Conservation (phyloP, 2,329 filamentous ascomycete genomes). For the Epichloe bromicola region DNA sequence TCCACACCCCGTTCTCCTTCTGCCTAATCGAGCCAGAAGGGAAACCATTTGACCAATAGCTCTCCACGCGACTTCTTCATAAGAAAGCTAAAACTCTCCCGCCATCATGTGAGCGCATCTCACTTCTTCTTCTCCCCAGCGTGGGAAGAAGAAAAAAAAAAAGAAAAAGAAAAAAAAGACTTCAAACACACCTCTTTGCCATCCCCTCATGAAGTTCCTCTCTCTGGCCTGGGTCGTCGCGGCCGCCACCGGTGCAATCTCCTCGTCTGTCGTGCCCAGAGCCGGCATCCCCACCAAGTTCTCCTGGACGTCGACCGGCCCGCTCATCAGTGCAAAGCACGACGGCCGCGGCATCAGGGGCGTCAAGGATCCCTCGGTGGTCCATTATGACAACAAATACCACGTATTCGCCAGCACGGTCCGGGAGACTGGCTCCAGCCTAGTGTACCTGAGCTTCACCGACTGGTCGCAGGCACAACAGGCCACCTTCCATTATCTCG, state of each 20-base stretch:
- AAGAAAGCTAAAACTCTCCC: too few species aligned
- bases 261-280: neutral
- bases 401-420: slow-evolving; percentile 46
- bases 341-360: neutral
- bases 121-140: too few species aligned
- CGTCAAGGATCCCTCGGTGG: slow-evolving; percentile 49
- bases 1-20: too few species aligned
- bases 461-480: slow-evolving; percentile 26
- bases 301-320: slow-evolving; percentile 1
- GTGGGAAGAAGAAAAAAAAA: too few species aligned
- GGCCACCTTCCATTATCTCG: neutral
- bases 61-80: too few species aligned
- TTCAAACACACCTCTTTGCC: too few species aligned
- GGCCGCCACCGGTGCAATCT: neutral
- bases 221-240: neutral
- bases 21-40: too few species aligned
- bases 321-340: neutral
- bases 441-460: slow-evolving; percentile 44
- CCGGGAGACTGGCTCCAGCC: slow-evolving; percentile 34
- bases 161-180: too few species aligned
- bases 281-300: neutral
- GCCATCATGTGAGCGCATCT: too few species aligned
- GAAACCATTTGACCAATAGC: too few species aligned
- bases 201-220: neutral
- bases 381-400: slow-evolving; percentile 42